These are phyloP conservation scores for Zasmidium cellare DNA, from an alignment of 2,329 filamentous ascomycete species.

Conservation along the genomic window DNA sequence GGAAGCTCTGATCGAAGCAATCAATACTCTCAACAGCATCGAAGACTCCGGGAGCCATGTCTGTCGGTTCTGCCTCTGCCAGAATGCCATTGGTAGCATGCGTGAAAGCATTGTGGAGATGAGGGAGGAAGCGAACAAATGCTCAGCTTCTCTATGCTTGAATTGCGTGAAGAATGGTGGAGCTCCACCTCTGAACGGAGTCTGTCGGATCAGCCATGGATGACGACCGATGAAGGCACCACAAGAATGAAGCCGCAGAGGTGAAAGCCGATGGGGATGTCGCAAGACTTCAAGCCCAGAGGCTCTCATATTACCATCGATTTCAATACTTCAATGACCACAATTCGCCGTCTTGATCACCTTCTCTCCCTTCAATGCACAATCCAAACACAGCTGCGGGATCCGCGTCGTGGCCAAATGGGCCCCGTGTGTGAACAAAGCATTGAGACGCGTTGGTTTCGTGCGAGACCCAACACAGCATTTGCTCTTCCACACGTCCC, in stretches of 20 bases:
- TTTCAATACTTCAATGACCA: not conserved
- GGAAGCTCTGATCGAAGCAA: not conserved
- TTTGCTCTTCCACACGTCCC: not conserved
- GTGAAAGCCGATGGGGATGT: not conserved
- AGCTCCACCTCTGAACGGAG: not conserved
- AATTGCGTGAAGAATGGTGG: not conserved
- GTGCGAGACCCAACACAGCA: not conserved
- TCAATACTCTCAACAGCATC: not conserved
- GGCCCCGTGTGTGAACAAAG: not conserved
- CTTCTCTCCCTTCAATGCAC: not conserved
- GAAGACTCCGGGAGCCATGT: not conserved
- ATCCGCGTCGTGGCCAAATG: not conserved
- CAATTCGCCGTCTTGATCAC: not conserved
- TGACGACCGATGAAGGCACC: no score
- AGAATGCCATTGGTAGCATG: not conserved
- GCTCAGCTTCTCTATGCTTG: not conserved
- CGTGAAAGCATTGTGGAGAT: not conserved
- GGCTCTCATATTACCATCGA: no score
- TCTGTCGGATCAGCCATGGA: not conserved
- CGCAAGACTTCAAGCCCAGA: no score
- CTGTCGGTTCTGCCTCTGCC: no score
- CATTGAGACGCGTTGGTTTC: not conserved
- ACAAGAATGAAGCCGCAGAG: not conserved
- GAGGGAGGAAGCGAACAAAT: not conserved
- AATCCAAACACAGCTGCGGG: not conserved